These are phyloP conservation scores for Lactarius deliciosus DNA, from an alignment of 768 basidiomycete genomes.

Conservation along the genomic window DNA sequence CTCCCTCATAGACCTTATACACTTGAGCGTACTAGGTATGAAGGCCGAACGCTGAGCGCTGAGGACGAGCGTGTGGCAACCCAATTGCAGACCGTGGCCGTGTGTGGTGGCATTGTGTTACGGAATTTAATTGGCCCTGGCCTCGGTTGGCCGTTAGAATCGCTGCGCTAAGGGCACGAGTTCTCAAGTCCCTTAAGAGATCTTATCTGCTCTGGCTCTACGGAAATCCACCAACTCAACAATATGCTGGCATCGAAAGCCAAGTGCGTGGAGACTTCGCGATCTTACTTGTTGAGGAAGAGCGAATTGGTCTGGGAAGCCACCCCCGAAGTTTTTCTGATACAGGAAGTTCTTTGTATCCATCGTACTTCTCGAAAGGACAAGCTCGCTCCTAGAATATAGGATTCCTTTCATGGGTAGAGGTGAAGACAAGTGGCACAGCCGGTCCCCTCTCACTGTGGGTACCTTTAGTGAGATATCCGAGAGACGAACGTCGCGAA, in stretches of 20 bases:
- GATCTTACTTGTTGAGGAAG: not conserved
- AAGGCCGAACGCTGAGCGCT: not conserved
- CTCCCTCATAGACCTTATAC: not conserved
- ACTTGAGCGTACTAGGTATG: not conserved
- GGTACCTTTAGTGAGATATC: constrained; percentile 1
- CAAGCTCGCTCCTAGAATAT: not conserved
- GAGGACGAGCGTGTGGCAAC: not conserved
- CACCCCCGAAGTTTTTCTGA: constrained; percentile 20
- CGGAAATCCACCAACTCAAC: not conserved
- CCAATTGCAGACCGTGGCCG: not conserved
- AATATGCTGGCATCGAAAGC: not conserved
- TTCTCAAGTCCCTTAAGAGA: not conserved
- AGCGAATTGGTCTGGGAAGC: constrained; percentile 1
- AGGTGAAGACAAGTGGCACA: not conserved
- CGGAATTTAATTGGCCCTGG: not conserved
- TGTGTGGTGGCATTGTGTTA: not conserved
- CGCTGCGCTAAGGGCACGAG: not conserved
- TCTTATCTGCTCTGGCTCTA: constrained; percentile 3
- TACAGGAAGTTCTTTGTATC: not conserved
- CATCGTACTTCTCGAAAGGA: constrained; percentile 2
- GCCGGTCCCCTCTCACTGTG: not conserved
- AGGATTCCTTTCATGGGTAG: not conserved
- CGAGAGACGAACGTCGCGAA: not conserved
- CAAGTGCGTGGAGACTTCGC: not conserved
- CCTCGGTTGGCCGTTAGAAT: not conserved